Conservation (phyloP, 352 stramenopile species). For the Phytophthora fragariae region DNA sequence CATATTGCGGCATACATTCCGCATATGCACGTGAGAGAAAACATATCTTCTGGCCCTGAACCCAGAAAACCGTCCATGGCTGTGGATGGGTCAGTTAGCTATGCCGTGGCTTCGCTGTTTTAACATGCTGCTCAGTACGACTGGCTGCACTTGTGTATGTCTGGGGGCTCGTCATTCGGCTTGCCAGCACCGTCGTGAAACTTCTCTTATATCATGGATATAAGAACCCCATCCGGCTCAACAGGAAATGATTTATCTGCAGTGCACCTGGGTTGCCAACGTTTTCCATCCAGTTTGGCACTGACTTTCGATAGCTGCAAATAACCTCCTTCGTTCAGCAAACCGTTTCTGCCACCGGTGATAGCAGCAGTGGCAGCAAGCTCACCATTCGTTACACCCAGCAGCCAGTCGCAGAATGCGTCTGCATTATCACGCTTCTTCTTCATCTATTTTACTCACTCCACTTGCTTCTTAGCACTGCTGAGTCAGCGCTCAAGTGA, state of each 20-base stretch:
- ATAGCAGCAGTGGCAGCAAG: background rate
- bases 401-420: too few relatives aligned
- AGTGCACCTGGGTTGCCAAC: background rate
- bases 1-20: background rate
- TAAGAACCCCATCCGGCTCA: background rate
- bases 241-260: slow-evolving; percentile 1
- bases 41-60: slow-evolving; percentile 1
- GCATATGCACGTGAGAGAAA: background rate
- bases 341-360: background rate
- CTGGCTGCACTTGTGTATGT: background rate
- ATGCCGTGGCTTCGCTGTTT: background rate
- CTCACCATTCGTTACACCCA: too few relatives aligned
- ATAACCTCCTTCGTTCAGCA: background rate
- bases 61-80: slow-evolving; percentile 2
- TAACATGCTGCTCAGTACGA: background rate
- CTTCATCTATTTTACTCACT: too few relatives aligned
- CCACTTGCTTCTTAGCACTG: too few relatives aligned
- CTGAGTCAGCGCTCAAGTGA: background rate
- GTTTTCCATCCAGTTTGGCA: background rate
- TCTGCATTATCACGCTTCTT: too few relatives aligned
- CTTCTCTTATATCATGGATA: background rate
- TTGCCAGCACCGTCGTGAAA: background rate
- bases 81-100: background rate
- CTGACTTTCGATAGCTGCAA: too few relatives aligned
- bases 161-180: slow-evolving; percentile 2